Evolutionary conservation across 768 basidiomycete genomes (phyloP), one percentile per base, ranked within the genome.

Genomic region (Nidula microcarpa): DNA sequence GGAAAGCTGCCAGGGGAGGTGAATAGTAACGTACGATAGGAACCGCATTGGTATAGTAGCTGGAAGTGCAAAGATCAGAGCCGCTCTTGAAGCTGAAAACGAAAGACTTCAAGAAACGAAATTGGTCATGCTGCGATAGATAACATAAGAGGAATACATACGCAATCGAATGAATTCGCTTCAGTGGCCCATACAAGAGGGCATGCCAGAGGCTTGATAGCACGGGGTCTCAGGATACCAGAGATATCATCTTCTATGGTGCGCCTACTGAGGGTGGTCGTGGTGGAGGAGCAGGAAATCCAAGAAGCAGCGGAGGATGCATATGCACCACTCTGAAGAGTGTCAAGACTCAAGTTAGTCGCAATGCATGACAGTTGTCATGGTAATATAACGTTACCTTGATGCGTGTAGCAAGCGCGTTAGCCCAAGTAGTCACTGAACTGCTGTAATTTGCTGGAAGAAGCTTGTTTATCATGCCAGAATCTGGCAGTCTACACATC

Each of bases 171-270:
- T 5, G 64, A 53, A 52, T 79, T 79, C 5, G 76, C 61, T 47
- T 81, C 78, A 43, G 64, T 52, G 11, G 76, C 77, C 76, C 77
- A 80, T n/a, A 74, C 72, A 2, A 78, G 65, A 30, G 79, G 77
- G 58, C 78, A 80, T 14, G 63, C 63, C 33, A 80, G 70, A 6
- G 75, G 74, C 0, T 67, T 71, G 47, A 77, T 67, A 14, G 65
- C 63, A 6, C 66, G 64, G 23, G 61, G 50, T 17, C 57, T 41
- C 8, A 73, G 58, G n/a, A 73, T 51, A 3, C 52, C 60, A 5
- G 59, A 50, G 14, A 75, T 61, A 48, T 75, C 73, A 11, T 68
- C 65, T 43, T 62, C 61, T 10, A 72, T 62, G 50, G 56, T 65
- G 34, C 64, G 61, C 47, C 58, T 56, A 10, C 51, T 48, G 39